Evolutionary conservation across 1,284 basidiomycete species (phyloP), one percentile per base, ranked within the genome.

Genomic region (Malassezia obtusa): DNA sequence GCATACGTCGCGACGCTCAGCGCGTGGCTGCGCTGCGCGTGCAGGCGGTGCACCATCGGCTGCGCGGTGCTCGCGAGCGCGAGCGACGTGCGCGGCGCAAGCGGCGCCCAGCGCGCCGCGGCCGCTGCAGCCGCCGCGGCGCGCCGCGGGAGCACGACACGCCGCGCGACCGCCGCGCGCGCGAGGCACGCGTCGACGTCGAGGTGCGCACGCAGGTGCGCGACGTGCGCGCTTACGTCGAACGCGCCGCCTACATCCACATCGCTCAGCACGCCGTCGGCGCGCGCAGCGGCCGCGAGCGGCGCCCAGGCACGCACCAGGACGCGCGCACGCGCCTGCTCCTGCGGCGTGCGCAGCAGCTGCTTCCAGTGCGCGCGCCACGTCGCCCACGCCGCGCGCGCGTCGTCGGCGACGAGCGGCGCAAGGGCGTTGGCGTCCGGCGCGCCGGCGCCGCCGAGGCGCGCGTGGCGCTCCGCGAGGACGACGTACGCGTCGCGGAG

Each of bases 401-500:
- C 58, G 10, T 50, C 49, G 22, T 35, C 40, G 10, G 35, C 84
- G 70, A 90, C 89, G 15, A 90, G 79, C 71, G 87, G 84, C 65
- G 82, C 82, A 52, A 85, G 79, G 19, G 83, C 83, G 11, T 78
- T 78, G 79, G 83, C 84, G 60, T 86, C 84, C 52, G 83, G 80
- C 5, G 28, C 37, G 17, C 30, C 35, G 1, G 41, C 45, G 19
- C 31, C 6, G 21, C 77, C 74, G 21, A 14, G 38, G 26, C 78
- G 69, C 50, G 76, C 68, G 69, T 84, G 87, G 22, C 90, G 83
- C 15, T 85, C 85, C 58, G 81, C 81, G 50, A 94, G 82, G 60
- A 95, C 84, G 1, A 82, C 85, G 38, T 82, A 84, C 1, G 84
- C 84, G 68, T 95, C 90, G 48, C 85, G 80, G 35, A 84, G 82